A percentile compares a stretch with the other conserved stretches of the same genome.
phyloP scores from a whole-genome alignment of 2,329 filamentous ascomycete genomes.

The Scorias spongiosa region DNA sequence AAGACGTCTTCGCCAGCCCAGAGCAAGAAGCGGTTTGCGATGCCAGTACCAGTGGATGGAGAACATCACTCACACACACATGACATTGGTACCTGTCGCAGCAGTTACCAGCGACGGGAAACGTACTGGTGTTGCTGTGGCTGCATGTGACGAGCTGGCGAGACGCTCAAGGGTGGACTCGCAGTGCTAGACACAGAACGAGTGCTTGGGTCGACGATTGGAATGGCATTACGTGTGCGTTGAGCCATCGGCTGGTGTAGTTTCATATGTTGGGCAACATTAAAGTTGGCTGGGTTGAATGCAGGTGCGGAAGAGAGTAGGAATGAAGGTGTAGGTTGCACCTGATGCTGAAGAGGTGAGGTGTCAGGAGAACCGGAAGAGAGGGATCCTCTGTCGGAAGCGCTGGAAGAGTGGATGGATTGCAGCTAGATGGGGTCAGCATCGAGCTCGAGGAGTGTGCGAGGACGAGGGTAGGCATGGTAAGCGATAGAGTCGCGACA shows the following conservation, averaged over 20 bases:
- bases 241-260: slow-evolving; percentile 82
- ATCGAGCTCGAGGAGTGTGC: slow-evolving; percentile 9
- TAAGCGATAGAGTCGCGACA: slow-evolving; percentile 11
- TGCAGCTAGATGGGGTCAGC: slow-evolving; percentile 50
- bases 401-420: slow-evolving; percentile 68
- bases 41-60: not conserved
- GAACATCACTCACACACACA: not conserved
- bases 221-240: slow-evolving; percentile 84
- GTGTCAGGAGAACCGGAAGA: slow-evolving; percentile 87
- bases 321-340: slow-evolving; percentile 53
- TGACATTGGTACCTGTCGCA: not conserved
- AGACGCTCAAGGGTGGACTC: slow-evolving; percentile 66
- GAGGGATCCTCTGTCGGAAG: slow-evolving; percentile 84
- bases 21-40: not conserved
- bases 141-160: slow-evolving; percentile 47
- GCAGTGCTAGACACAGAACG: slow-evolving; percentile 53
- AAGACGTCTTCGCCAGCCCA: not conserved
- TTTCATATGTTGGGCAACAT: slow-evolving; percentile 49
- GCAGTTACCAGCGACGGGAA: slow-evolving; percentile 32
- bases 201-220: slow-evolving; percentile 91
- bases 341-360: slow-evolving; percentile 76
- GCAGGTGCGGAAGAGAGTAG: slow-evolving; percentile 51
- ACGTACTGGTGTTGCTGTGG: slow-evolving; percentile 42
- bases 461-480: not conserved
- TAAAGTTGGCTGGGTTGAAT: slow-evolving; percentile 39